Evolutionary conservation across 495 filamentous ascomycete species (phyloP).

Genomic region (Thozetella sp.): DNA sequence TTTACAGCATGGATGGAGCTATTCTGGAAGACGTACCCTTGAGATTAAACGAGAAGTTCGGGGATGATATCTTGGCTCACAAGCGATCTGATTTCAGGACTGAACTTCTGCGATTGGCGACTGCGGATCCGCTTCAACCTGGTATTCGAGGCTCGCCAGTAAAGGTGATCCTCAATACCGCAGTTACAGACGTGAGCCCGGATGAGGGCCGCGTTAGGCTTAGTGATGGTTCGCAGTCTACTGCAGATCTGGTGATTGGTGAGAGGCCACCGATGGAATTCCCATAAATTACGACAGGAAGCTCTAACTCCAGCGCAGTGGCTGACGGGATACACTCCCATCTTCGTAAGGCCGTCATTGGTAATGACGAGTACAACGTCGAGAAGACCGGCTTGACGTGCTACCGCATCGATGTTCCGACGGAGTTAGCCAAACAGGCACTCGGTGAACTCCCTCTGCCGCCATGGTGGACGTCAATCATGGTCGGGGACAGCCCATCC

Average conservation of each 20-base stretch:
- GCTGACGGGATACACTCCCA: conserved; percentile 54
- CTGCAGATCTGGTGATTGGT: conserved; percentile 48
- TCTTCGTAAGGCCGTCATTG: conserved; percentile 34
- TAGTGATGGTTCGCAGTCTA: conserved; percentile 29
- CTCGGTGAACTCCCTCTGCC: conserved; percentile 14
- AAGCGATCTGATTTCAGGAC: conserved; percentile 46
- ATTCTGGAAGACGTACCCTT: conserved; percentile 27
- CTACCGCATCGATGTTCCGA: conserved; percentile 51
- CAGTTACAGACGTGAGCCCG: conserved; percentile 35
- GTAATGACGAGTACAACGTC: conserved; percentile 31
- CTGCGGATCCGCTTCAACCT: conserved; percentile 24
- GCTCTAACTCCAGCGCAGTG: conserved; percentile 10
- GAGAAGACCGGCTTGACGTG: conserved; percentile 52
- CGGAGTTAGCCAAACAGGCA: conserved; percentile 36
- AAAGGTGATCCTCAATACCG: conserved; percentile 22
- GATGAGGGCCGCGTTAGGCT: conserved; percentile 33
- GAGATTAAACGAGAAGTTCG: conserved; percentile 33
- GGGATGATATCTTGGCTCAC: conserved; percentile 36
- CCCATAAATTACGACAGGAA: neutral
- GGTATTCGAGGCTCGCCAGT: conserved; percentile 23
- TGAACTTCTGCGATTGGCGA: conserved; percentile 31
- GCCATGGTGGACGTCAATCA: conserved; percentile 18
- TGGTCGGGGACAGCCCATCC: conserved; percentile 19
- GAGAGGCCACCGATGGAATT: neutral
- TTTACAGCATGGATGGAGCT: conserved; percentile 24